Conservation (phyloP, 2,329 filamentous ascomycete genomes). For the Ophiostoma triangulosporum region DNA sequence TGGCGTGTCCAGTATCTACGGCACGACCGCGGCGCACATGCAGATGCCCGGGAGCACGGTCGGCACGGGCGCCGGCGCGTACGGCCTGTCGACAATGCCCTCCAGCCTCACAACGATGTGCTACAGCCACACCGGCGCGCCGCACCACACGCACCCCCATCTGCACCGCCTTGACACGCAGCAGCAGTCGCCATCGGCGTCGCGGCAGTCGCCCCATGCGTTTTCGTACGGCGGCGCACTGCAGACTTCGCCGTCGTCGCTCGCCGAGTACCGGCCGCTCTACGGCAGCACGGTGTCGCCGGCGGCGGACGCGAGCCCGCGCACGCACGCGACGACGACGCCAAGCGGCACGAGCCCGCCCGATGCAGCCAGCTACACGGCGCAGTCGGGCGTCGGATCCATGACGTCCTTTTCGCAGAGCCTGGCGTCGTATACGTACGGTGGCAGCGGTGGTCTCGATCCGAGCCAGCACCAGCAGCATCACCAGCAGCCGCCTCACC, state of each 20-base stretch:
- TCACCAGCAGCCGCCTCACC: not conserved
- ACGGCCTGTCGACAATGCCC: constrained; percentile 5
- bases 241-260: constrained; percentile 11
- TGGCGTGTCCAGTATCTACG: not conserved
- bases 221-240: constrained; percentile 7
- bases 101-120: not conserved
- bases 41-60: constrained; percentile 9
- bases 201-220: constrained; percentile 10
- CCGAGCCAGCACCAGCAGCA: not conserved
- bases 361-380: constrained; percentile 12
- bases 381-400: constrained; percentile 1
- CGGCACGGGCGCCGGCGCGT: constrained; percentile 8
- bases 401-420: not conserved
- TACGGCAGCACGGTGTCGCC: constrained; percentile 8
- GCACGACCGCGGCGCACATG: not conserved
- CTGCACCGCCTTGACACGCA: constrained; percentile 12
- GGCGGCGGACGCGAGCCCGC: constrained; percentile 10
- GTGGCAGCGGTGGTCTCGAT: not conserved
- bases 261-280: constrained; percentile 10
- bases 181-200: constrained; percentile 8
- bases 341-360: constrained; percentile 10
- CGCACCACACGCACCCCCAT: constrained; percentile 2
- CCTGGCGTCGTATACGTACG: constrained; percentile 3
- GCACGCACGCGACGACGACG: constrained; percentile 10
- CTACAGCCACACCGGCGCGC: not conserved